Evolutionary conservation across 192 early-diverging fungal species (phyloP).

Genomic region (Backusella mclennaniae): DNA sequence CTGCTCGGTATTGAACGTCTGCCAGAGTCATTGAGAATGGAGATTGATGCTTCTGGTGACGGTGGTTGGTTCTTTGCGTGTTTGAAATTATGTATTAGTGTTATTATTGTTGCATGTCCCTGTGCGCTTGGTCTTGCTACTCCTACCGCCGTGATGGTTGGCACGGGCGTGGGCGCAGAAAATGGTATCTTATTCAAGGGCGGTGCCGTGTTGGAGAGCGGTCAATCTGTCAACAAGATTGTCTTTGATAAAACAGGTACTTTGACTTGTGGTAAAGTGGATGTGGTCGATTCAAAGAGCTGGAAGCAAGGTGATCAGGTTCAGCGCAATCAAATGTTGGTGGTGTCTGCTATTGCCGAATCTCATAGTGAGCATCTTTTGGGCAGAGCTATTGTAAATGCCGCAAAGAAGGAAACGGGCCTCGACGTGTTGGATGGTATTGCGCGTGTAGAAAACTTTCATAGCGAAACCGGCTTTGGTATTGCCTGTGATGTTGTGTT

Average conservation of each 20-base stretch:
- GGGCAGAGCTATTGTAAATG: constrained; percentile 68
- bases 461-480: constrained; percentile 50
- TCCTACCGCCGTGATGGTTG: constrained; percentile 98
- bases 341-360: constrained; percentile 74
- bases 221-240: constrained; percentile 77
- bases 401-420: constrained; percentile 46
- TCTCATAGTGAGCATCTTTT: constrained; percentile 86
- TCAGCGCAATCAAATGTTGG: constrained; percentile 1
- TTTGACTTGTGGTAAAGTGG: constrained; percentile 73
- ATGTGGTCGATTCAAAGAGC: constrained; percentile 52
- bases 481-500: constrained; percentile 28
- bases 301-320: background rate
- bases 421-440: constrained; percentile 33
- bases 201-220: constrained; percentile 80
- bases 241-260: constrained; percentile 99
- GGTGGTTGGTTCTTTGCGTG: constrained; percentile 75
- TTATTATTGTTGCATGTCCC: constrained; percentile 96
- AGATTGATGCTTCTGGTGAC: constrained; percentile 46
- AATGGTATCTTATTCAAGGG: constrained; percentile 97
- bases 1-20: constrained; percentile 30
- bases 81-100: constrained; percentile 89
- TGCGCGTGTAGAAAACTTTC: constrained; percentile 57
- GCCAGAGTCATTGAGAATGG: constrained; percentile 34
- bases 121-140: constrained; percentile 96
- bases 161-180: constrained; percentile 94